Evolutionary conservation across 2,329 filamentous ascomycete species (phyloP).

Genomic region (Scleromitrula shiraiana): DNA sequence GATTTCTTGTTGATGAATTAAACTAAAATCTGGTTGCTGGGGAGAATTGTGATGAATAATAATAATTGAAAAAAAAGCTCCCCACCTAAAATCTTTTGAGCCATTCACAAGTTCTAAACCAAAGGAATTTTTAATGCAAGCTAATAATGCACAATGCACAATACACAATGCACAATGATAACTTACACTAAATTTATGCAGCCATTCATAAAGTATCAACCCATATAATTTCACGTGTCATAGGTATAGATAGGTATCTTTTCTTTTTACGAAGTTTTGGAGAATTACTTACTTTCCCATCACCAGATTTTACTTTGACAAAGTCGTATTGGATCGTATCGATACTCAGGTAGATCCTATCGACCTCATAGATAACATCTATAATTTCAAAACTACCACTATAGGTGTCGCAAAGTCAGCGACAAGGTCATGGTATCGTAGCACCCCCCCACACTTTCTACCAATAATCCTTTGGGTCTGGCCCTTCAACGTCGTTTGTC

Average conservation of each 20-base stretch:
- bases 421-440: constrained; percentile 7
- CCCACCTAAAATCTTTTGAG: no score
- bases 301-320: not conserved
- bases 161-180: not conserved
- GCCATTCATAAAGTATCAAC: not conserved
- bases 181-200: not conserved
- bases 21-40: constrained; percentile 3
- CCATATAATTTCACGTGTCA: not conserved
- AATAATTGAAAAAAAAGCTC: not conserved
- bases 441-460: not conserved
- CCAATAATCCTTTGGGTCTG: not conserved
- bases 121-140: no score
- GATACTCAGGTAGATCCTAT: no score
- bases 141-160: no score
- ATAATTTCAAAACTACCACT: not conserved
- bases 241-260: not conserved
- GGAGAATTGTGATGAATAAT: constrained; percentile 4
- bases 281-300: not conserved
- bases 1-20: constrained; percentile 2
- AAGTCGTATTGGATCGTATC: no score
- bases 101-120: no score
- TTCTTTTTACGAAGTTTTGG: not conserved
- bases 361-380: no score
- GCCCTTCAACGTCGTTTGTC: not conserved
- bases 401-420: not conserved